A percentile compares a stretch with the other conserved stretches of the same genome.
phyloP scores from a whole-genome alignment of 768 basidiomycete species.

The Amyloporia xantha region DNA sequence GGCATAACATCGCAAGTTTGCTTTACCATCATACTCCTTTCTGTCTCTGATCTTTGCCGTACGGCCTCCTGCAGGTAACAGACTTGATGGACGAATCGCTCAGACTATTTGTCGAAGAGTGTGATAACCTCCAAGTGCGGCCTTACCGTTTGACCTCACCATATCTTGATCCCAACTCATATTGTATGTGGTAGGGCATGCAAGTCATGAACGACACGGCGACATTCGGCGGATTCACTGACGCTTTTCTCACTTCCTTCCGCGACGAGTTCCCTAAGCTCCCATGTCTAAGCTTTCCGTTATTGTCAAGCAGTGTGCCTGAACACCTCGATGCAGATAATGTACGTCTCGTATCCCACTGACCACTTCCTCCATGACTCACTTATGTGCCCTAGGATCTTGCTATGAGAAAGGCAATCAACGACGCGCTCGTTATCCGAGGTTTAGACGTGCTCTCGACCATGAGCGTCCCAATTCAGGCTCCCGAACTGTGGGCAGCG shows the following conservation, averaged over 20 bases:
- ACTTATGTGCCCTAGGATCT: slow-evolving; percentile 1
- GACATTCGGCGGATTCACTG: slow-evolving; percentile 60
- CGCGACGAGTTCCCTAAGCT: slow-evolving; percentile 65
- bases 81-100: slow-evolving; percentile 65
- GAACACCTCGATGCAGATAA: slow-evolving; percentile 30
- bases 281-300: slow-evolving; percentile 49
- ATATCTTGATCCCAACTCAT: neutral
- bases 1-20: slow-evolving; percentile 46
- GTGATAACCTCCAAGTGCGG: slow-evolving; percentile 62
- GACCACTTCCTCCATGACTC: neutral
- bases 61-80: slow-evolving; percentile 40
- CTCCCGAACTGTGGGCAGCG: slow-evolving; percentile 20
- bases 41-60: too few relatives aligned
- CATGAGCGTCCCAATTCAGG: slow-evolving; percentile 25
- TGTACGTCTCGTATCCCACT: slow-evolving; percentile 39
- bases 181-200: slow-evolving; percentile 43
- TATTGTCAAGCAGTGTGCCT: slow-evolving; percentile 43
- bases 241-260: slow-evolving; percentile 50
- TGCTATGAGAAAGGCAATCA: slow-evolving; percentile 34
- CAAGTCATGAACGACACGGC: slow-evolving; percentile 59
- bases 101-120: slow-evolving; percentile 66
- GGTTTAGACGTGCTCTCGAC: slow-evolving; percentile 24
- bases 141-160: neutral
- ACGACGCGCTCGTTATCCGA: slow-evolving; percentile 50
- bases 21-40: neutral